phyloP scores from a whole-genome alignment of 257 asterid genomes.

The Solanum chmielewskii region DNA sequence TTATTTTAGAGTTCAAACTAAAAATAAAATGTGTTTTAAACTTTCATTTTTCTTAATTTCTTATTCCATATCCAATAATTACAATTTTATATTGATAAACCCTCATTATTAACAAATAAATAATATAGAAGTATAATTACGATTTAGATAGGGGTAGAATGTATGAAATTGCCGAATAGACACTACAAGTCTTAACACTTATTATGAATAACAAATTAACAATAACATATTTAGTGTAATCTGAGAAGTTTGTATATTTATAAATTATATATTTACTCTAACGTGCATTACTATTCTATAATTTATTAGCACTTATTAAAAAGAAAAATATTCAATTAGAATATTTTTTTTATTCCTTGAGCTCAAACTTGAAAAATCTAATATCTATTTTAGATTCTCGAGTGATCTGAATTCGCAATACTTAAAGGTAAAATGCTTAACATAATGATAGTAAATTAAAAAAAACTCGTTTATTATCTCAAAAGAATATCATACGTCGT shows the following conservation, averaged over 20 bases:
- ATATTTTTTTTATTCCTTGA: not conserved
- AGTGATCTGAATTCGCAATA: too few relatives aligned
- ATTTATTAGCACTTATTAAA: too few relatives aligned
- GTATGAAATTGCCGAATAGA: too few relatives aligned
- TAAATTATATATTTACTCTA: too few relatives aligned
- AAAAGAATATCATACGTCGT: not conserved
- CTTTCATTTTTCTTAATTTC: not conserved
- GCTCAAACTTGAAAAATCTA: not conserved
- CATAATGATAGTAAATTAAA: not conserved
- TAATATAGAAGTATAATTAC: rapidly evolving
- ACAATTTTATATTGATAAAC: not conserved
- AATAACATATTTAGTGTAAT: too few relatives aligned
- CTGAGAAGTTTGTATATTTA: rapidly evolving
- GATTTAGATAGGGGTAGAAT: rapidly evolving
- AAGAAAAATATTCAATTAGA: not conserved
- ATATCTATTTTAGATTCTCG: not conserved
- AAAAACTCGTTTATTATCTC: too few relatives aligned
- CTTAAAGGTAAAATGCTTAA: not conserved
- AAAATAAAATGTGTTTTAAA: not conserved
- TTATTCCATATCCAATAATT: not conserved
- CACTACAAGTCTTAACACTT: too few relatives aligned
- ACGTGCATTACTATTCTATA: not conserved
- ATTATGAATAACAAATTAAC: too few relatives aligned
- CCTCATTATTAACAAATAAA: not conserved
- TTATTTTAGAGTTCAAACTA: not conserved